Evolutionary conservation across 768 basidiomycete species (phyloP), one percentile per base, ranked within the genome.

Genomic region (Dacryopinax spathularia): DNA sequence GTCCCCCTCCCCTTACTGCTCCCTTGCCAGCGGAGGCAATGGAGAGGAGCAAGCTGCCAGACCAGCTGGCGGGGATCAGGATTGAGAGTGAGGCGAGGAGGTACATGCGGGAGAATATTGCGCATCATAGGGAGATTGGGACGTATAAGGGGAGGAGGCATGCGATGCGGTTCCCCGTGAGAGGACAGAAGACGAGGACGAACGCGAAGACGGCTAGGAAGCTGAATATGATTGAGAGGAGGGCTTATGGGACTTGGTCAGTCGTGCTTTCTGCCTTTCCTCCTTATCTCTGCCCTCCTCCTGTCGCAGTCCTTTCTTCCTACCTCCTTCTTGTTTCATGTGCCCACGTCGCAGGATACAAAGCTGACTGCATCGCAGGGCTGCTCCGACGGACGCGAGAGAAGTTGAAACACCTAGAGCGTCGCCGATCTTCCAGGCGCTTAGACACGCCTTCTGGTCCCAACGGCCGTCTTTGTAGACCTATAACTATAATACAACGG

Each of bases 131-230:
- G 66, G 88, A 88, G 81, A 92, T 98, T 74, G 95, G 95, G 59
- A 91, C 88, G 68, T 94, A 95, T 74, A 84, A 91, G 60, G 96
- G 96, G 60, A 84, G 84, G 78, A 79, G 93, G 74, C 95, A 98
- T 73, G 91, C 91, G 7, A 91, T 93, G 86, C 84, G 86, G 64
- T 75, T 95, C 44, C 95, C 95, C 2, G 95, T 98, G 65, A 82
- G 95, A 73, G 95, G 95, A 63, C 95, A 98, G 76, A 87, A 87
- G 63, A 97, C 94, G 2, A 86, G 85, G 74, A 86, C 82, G 62
- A 98, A 98, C 71, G 92, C 91, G 62, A 84, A 80, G 75, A 95
- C 91, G 44, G 95, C 95, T 34, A 87, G 77, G 75, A 92, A 86
- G 75, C 84, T 97, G 75, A 98, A 98, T 79, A 81, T 83, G 71